phyloP scores from a whole-genome alignment of 2,329 filamentous ascomycete species.

The Clarireedia monteithiana region DNA sequence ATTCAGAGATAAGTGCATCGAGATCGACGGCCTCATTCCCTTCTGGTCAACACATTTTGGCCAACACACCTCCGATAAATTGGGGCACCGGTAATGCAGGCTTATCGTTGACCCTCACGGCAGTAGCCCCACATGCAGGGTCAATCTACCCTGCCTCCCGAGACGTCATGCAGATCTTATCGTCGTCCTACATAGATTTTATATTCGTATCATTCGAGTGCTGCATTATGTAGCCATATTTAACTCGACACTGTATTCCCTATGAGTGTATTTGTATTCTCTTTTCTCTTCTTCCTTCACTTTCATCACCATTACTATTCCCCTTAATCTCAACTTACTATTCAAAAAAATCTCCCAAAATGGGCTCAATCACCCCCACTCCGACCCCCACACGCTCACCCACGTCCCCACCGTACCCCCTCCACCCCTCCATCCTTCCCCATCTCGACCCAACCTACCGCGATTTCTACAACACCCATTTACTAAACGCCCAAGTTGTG shows the following conservation, averaged over 20 bases:
- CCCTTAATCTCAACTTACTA: not conserved
- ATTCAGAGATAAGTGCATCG: too few species aligned
- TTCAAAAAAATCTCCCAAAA: not conserved
- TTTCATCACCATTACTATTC: not conserved
- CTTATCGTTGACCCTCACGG: not conserved
- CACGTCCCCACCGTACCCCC: slow-evolving; percentile 18
- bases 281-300: too few species aligned
- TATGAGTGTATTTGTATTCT: not conserved
- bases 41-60: too few species aligned
- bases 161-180: not conserved
- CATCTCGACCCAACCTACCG: slow-evolving; percentile 22
- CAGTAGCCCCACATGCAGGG: not conserved
- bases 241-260: too few species aligned
- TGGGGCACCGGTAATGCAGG: not conserved
- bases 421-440: slow-evolving; percentile 19
- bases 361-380: not conserved
- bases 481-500: slow-evolving; percentile 34
- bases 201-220: not conserved
- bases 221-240: not conserved
- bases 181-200: not conserved
- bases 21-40: too few species aligned
- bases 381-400: not conserved
- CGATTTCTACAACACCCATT: slow-evolving; percentile 22
- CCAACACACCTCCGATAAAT: too few species aligned
- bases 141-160: not conserved